Conservation (phyloP, 495 filamentous ascomycete species). For the Massariosphaeria phaeospora region DNA sequence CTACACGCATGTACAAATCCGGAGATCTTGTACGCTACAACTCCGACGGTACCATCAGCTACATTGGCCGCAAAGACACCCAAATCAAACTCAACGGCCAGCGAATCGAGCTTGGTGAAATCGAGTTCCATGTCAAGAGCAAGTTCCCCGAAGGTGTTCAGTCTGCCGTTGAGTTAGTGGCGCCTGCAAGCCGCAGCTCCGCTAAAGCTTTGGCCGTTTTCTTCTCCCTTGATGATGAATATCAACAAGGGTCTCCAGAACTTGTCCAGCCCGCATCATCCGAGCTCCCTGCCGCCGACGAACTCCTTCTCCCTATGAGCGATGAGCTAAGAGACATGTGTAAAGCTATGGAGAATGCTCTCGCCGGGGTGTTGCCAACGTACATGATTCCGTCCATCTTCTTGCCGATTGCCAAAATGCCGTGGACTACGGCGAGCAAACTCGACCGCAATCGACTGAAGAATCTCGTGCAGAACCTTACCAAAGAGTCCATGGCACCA, state of each 20-base stretch:
- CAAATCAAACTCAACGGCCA: constrained; percentile 44
- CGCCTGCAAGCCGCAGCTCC: constrained; percentile 17
- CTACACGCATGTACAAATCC: constrained; percentile 36
- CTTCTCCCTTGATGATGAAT: constrained; percentile 5
- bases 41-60: constrained; percentile 46
- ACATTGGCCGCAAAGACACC: constrained; percentile 42
- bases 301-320: constrained; percentile 20
- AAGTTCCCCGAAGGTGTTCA: constrained; percentile 21
- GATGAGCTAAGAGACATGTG: constrained; percentile 9
- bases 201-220: constrained; percentile 23
- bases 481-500: constrained; percentile 19
- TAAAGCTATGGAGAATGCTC: constrained; percentile 23
- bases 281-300: constrained; percentile 15
- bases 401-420: constrained; percentile 22
- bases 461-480: constrained; percentile 19
- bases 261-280: not conserved
- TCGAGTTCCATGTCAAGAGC: constrained; percentile 51
- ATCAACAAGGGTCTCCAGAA: not conserved
- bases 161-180: constrained; percentile 24
- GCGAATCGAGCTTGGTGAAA: constrained; percentile 47
- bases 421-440: constrained; percentile 14
- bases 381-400: constrained; percentile 32
- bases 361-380: constrained; percentile 13
- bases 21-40: constrained; percentile 42
- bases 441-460: constrained; percentile 19